Evolutionary conservation across 2,329 filamentous ascomycete species (phyloP).

Genomic region (Pyrenochaeta sp.): DNA sequence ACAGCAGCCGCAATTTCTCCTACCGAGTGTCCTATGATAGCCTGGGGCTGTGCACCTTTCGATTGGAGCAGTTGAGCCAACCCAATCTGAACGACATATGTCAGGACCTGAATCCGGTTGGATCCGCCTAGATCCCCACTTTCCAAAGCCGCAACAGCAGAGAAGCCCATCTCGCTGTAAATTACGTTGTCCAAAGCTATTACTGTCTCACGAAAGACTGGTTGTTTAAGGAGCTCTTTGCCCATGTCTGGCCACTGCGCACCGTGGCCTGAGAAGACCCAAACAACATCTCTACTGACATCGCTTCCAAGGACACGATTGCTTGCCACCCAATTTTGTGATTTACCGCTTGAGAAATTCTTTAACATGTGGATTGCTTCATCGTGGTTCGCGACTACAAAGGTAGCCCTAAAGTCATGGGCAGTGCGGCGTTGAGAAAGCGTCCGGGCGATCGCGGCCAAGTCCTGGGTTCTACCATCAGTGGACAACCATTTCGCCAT

Average conservation of each 20-base stretch:
- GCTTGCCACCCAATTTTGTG: constrained; percentile 5
- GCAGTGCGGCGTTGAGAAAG: constrained; percentile 14
- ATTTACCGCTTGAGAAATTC: not conserved
- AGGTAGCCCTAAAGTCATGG: constrained; percentile 8
- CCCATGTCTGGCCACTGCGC: constrained; percentile 41
- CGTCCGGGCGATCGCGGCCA: constrained; percentile 19
- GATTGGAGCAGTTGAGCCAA: constrained; percentile 27
- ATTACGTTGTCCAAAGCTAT: constrained; percentile 13
- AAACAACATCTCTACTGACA: constrained; percentile 25
- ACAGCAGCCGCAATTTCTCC: constrained; percentile 49
- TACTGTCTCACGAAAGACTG: not conserved
- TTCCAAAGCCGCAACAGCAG: constrained; percentile 15
- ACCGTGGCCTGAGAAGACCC: constrained; percentile 41
- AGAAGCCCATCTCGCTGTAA: constrained; percentile 21
- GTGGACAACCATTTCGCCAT: constrained; percentile 1
- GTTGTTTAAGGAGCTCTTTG: constrained; percentile 19
- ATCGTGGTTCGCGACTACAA: constrained; percentile 9
- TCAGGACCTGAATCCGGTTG: constrained; percentile 43
- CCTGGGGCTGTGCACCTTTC: constrained; percentile 18
- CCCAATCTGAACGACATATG: constrained; percentile 45
- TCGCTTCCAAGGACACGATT: not conserved
- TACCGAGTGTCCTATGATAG: constrained; percentile 34
- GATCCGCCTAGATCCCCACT: constrained; percentile 21
- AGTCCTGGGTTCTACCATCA: not conserved
- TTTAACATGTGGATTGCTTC: constrained; percentile 4